Evolutionary conservation across 768 basidiomycete genomes (phyloP).

Genomic region (Mycena sanguinolenta): DNA sequence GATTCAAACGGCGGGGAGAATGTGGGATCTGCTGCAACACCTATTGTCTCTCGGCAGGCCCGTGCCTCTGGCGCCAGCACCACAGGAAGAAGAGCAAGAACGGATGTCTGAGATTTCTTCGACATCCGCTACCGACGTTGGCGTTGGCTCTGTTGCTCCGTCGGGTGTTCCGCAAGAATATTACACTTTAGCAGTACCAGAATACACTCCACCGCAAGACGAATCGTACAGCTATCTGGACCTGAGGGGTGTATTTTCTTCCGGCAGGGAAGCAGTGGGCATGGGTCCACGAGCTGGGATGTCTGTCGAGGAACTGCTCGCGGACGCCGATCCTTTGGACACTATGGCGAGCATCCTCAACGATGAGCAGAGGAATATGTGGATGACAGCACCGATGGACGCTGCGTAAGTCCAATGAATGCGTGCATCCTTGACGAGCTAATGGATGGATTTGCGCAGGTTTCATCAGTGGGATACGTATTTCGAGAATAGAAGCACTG

Average conservation of each 20-base stretch:
- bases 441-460: neutral
- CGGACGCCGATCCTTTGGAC: neutral
- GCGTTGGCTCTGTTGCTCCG: too few relatives aligned
- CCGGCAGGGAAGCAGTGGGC: too few relatives aligned
- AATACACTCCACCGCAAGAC: too few relatives aligned
- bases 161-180: too few relatives aligned
- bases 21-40: constrained; percentile 7
- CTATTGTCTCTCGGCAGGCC: neutral
- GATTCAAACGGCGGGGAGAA: neutral
- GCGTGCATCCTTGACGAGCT: neutral
- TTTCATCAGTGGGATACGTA: constrained; percentile 10
- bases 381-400: constrained; percentile 15
- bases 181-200: too few relatives aligned
- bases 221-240: too few relatives aligned
- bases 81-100: too few relatives aligned
- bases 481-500: constrained; percentile 6
- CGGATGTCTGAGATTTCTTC: too few relatives aligned
- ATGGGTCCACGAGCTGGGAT: neutral
- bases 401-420: constrained; percentile 24
- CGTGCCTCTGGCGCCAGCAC: neutral
- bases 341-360: constrained; percentile 8
- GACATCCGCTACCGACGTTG: too few relatives aligned
- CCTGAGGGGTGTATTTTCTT: too few relatives aligned
- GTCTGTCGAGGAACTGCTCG: constrained; percentile 17
- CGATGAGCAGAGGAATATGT: constrained; percentile 17